Evolutionary conservation across 495 filamentous ascomycete species (phyloP).

Genomic region (Annulohypoxylon nitens): DNA sequence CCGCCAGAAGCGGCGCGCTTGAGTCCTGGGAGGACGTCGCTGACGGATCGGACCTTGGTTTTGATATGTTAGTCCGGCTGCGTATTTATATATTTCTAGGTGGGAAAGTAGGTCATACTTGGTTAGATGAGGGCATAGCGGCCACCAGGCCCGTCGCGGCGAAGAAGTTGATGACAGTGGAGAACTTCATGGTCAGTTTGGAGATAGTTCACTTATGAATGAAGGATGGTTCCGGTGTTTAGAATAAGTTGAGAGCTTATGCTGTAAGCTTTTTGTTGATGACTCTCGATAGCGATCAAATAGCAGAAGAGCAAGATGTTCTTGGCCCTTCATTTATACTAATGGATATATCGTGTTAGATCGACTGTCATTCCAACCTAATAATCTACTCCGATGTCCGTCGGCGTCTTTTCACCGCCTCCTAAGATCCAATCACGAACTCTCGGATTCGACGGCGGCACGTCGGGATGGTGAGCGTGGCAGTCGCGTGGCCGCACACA

Average conservation of each 20-base stretch:
- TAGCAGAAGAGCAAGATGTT: neutral
- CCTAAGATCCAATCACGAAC: neutral
- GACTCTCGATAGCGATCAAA: neutral
- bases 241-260: neutral
- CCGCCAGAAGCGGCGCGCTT: slow-evolving; percentile 34
- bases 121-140: slow-evolving; percentile 29
- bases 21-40: slow-evolving; percentile 27
- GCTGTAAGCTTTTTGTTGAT: neutral
- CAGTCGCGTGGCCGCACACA: slow-evolving; percentile 21
- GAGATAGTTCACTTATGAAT: neutral
- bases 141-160: slow-evolving; percentile 11
- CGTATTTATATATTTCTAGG: neutral
- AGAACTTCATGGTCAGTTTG: slow-evolving; percentile 32
- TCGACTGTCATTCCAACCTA: slow-evolving; percentile 7
- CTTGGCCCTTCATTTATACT: slow-evolving; percentile 26
- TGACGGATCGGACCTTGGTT: slow-evolving; percentile 25
- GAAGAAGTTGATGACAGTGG: slow-evolving; percentile 20
- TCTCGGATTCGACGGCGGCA: neutral
- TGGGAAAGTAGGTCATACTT: slow-evolving; percentile 18
- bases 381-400: slow-evolving; percentile 9
- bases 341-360: neutral
- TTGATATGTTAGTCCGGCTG: neutral
- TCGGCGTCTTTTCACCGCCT: slow-evolving; percentile 18
- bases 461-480: slow-evolving; percentile 9
- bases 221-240: neutral